Conservation (phyloP, 2,329 filamentous ascomycete genomes). For the Cordyceps cicadae region DNA sequence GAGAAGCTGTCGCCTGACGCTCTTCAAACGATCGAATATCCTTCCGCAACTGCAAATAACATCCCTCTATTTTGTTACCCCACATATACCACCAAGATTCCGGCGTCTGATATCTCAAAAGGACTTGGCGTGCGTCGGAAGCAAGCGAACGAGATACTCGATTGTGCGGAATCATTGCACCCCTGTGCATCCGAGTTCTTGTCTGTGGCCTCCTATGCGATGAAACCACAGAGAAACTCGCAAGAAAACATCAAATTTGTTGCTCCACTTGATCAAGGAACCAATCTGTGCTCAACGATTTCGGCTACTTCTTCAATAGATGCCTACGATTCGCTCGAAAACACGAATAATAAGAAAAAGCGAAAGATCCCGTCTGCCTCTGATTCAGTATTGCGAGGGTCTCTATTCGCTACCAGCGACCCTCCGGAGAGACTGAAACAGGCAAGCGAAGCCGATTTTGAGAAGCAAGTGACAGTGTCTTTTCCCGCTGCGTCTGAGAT, state of each 20-base stretch:
- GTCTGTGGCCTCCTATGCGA: not conserved
- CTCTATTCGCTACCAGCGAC: conserved; percentile 15
- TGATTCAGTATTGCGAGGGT: conserved; percentile 43
- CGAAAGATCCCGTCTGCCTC: conserved; percentile 91
- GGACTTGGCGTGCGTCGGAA: not conserved
- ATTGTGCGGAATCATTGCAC: not conserved
- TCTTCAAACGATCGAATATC: conserved; percentile 74
- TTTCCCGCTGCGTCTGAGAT: conserved; percentile 35
- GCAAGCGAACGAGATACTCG: not conserved
- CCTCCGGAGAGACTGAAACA: not conserved
- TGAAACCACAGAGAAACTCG: not conserved
- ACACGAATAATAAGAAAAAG: conserved; percentile 99
- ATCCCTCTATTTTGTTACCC: conserved; percentile 63
- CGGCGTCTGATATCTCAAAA: not conserved
- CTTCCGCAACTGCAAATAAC: conserved; percentile 61
- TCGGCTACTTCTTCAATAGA: conserved; percentile 68
- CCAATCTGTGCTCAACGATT: conserved; percentile 25
- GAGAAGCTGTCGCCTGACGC: conserved; percentile 80
- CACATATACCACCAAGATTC: conserved; percentile 46
- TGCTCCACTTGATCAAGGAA: not conserved
- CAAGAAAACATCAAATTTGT: not conserved
- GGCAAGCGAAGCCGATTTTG: conserved; percentile 18
- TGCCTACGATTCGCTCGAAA: conserved; percentile 95
- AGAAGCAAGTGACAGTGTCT: conserved; percentile 16
- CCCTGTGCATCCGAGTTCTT: not conserved